Evolutionary conservation across 2,329 filamentous ascomycete genomes (phyloP), one percentile per base, ranked within the genome.

Genomic region (Beauveria sp.): DNA sequence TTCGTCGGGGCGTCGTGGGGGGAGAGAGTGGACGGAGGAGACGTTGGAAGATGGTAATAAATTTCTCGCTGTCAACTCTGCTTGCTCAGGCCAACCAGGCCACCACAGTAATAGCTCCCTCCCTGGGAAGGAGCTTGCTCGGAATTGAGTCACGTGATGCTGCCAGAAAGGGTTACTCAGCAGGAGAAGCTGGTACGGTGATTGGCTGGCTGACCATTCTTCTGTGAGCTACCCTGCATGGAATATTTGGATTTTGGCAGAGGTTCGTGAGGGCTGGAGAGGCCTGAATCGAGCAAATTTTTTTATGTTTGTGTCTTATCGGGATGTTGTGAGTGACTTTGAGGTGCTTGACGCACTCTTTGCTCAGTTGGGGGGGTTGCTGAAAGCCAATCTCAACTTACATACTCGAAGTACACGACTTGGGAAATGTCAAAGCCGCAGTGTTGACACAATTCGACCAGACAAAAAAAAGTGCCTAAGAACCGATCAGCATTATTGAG

Each of bases 21-120:
- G 60, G 55, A 53, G 61, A 47, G 60, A 51, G 46, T 38, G 14
- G 47, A 49, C 24, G 26, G 16, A 16, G 54, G 28, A 28, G 42
- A 38, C 43, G 46, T 63, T 22, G 34, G 64, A 58, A 61, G 63
- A 54, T 43, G 60, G 73, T 73, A 74, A 76, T 78, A 78, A 78
- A 77, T 78, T 78, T 78, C 75, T 78, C 76, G 75, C 71, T 69
- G 34, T 38, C 12, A 38, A 38, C 34, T 38, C 34, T 38, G 47
- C 28, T 49, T 45, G 45, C 30, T 51, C 30, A 55, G 53, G 57
- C 40, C 58, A 53, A 43, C 49, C 28, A 53, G 49, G 58, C 40
- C 49, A 18, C 40, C 10, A 51, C 16, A 52, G 56, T 38, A 28
- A 7, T 24, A 43, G 46, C 46, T n/a, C 22, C 22, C 9, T 18